A percentile compares a stretch with the other conserved stretches of the same genome.
Conservation (phyloP, 1,284 basidiomycete genomes). For the Ceratobasidium sp. region DNA sequence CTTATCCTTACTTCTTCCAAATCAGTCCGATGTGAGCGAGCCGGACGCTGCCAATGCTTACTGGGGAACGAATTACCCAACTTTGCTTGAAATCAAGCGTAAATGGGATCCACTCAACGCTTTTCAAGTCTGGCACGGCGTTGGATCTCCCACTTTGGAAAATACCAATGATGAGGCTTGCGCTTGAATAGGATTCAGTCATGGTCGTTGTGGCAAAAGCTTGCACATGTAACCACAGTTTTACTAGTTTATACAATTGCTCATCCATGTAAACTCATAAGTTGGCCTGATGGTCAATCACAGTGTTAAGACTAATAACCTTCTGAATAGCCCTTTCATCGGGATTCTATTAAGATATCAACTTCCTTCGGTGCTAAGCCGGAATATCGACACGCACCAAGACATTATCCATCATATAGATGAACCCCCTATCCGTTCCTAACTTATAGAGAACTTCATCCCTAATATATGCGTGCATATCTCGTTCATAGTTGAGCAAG, state of each 20-base stretch:
- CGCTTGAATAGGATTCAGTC: too few species aligned
- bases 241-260: too few species aligned
- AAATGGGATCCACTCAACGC: slow-evolving; percentile 60
- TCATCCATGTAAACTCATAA: too few species aligned
- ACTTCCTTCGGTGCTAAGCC: not conserved
- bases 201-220: not conserved
- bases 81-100: slow-evolving; percentile 58
- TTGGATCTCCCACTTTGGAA: not conserved
- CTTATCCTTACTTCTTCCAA: slow-evolving; percentile 43
- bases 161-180: not conserved
- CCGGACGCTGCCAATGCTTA: slow-evolving; percentile 56
- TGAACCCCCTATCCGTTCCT: not conserved
- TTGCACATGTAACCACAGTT: too few species aligned
- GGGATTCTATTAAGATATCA: not conserved
- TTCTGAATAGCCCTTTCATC: not conserved
- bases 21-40: slow-evolving; percentile 65
- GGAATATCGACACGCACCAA: not conserved
- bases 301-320: not conserved
- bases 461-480: not conserved
- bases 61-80: slow-evolving; percentile 61
- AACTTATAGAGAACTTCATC: not conserved
- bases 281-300: too few species aligned
- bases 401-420: slow-evolving; percentile 4
- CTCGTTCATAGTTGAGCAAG: not conserved
- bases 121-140: not conserved